Evolutionary conservation across 2,329 filamentous ascomycete genomes (phyloP).

Genomic region (Claviceps monticola): DNA sequence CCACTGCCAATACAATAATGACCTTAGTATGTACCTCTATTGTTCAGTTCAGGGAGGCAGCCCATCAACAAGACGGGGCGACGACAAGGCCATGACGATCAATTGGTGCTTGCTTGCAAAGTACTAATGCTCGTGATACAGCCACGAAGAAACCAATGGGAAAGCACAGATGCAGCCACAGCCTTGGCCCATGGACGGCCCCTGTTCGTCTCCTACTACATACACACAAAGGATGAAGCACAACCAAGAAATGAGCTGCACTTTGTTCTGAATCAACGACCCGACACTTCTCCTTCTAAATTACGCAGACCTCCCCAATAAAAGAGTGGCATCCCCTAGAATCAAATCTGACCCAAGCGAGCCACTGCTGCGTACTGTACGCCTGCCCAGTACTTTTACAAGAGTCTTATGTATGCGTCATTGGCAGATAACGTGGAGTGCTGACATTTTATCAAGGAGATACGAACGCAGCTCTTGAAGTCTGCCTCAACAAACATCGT

Average conservation of each 20-base stretch:
- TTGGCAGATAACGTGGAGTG: neutral
- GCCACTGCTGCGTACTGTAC: neutral
- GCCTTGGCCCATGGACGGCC: no score
- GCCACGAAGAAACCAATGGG: neutral
- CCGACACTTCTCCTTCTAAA: neutral
- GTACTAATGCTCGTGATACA: neutral
- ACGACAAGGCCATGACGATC: neutral
- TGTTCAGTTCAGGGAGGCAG: no score
- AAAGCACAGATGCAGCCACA: neutral
- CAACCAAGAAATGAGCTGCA: neutral
- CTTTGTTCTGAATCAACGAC: neutral
- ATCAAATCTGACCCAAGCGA: neutral
- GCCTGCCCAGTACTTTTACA: neutral
- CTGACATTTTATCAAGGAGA: neutral
- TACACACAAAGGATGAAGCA: neutral
- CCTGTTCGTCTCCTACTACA: neutral
- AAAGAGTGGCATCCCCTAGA: neutral
- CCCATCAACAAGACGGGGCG: no score
- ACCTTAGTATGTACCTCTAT: no score
- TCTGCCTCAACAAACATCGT: neutral
- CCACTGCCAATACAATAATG: no score
- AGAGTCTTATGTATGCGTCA: neutral
- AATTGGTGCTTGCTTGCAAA: neutral
- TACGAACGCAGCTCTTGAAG: neutral
- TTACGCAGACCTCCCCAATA: neutral